Conservation (phyloP, 2,329 filamentous ascomycete genomes). For the Aspergillus fumigatus region DNA sequence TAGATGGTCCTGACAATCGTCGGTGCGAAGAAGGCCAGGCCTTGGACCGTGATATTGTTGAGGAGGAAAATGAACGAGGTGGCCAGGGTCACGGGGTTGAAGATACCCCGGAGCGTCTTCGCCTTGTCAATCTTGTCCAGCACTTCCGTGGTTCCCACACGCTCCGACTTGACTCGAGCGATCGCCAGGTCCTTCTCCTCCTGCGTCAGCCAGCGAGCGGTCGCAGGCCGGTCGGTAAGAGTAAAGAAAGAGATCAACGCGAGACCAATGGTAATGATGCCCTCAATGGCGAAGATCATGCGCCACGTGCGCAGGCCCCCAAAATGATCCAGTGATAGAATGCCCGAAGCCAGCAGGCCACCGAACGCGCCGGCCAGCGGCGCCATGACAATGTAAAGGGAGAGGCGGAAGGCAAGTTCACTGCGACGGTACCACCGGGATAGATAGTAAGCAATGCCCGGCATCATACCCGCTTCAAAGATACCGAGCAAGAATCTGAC, state of each 20-base stretch:
- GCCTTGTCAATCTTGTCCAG: constrained; percentile 58
- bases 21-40: constrained; percentile 64
- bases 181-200: constrained; percentile 65
- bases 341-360: constrained; percentile 60
- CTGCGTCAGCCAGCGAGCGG: constrained; percentile 60
- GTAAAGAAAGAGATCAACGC: constrained; percentile 60
- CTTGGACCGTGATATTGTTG: constrained; percentile 67
- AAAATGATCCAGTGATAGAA: constrained; percentile 58
- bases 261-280: constrained; percentile 57
- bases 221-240: constrained; percentile 64
- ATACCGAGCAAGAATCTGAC: constrained; percentile 65
- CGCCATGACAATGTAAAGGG: constrained; percentile 66
- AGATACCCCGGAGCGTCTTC: constrained; percentile 60
- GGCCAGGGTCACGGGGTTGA: constrained; percentile 57
- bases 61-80: constrained; percentile 59
- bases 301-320: constrained; percentile 57
- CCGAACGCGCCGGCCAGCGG: constrained; percentile 68
- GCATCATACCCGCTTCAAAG: constrained; percentile 70
- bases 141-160: constrained; percentile 57
- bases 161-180: constrained; percentile 64
- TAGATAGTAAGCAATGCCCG: constrained; percentile 70
- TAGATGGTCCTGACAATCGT: constrained; percentile 69
- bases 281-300: constrained; percentile 71
- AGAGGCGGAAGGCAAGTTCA: constrained; percentile 63
- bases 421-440: constrained; percentile 67